phyloP scores from a whole-genome alignment of 1,284 basidiomycete species.

The Microbotryomycetes sp. region DNA sequence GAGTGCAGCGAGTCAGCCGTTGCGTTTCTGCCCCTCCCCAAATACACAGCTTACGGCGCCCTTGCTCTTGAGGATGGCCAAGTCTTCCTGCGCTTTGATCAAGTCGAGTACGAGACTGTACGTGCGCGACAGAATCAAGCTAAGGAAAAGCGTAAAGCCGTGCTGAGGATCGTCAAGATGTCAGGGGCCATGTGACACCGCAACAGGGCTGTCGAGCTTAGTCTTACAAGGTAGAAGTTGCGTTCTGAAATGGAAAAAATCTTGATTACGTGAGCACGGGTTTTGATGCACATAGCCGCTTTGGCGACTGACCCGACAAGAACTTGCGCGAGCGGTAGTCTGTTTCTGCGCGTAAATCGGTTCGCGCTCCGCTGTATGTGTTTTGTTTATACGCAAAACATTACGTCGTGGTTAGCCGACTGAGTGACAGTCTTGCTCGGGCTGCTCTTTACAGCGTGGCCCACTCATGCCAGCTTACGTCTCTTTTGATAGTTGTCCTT shows the following conservation, averaged over 20 bases:
- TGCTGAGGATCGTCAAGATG: conserved; percentile 1
- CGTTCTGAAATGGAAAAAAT: conserved; percentile 18
- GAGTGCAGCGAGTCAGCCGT: no score
- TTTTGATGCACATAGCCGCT: neutral
- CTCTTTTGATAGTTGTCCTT: conserved; percentile 12
- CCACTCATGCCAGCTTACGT: conserved; percentile 3
- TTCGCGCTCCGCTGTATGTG: conserved; percentile 4
- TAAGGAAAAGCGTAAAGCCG: conserved; percentile 43
- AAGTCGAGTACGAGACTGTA: conserved; percentile 45
- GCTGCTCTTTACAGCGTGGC: neutral
- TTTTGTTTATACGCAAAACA: neutral
- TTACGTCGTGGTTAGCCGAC: neutral
- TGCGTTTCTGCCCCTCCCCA: no score
- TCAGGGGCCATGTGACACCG: neutral
- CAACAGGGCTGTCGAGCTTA: neutral
- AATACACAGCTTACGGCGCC: neutral
- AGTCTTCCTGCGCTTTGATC: conserved; percentile 45
- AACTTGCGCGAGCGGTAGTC: conserved; percentile 39
- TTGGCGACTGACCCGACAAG: conserved; percentile 21
- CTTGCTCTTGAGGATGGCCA: conserved; percentile 33
- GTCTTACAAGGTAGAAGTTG: conserved; percentile 34
- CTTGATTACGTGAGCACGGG: neutral
- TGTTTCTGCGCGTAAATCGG: conserved; percentile 36
- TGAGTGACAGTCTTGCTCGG: no score
- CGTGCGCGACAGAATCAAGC: conserved; percentile 42